Evolutionary conservation across 2,329 filamentous ascomycete species (phyloP).

Genomic region (Aspergillus arachidicola): DNA sequence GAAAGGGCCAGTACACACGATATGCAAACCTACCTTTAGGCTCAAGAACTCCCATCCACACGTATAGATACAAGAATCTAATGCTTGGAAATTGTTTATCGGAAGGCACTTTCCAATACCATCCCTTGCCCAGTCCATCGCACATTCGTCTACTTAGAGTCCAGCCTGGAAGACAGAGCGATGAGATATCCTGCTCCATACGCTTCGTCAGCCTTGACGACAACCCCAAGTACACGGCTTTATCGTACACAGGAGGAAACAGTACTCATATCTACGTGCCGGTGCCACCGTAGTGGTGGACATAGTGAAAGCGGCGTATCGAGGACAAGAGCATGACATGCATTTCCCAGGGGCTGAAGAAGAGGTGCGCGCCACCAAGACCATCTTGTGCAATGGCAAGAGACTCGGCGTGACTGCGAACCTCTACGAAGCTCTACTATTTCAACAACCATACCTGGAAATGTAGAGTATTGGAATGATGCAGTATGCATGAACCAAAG

Average conservation of each 20-base stretch:
- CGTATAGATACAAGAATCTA: background rate
- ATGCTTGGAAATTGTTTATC: background rate
- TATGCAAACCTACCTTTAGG: background rate
- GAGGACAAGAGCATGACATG: background rate
- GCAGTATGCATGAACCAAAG: background rate
- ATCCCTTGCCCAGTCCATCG: background rate
- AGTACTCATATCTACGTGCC: background rate
- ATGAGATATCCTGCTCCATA: background rate
- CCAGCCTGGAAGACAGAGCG: background rate
- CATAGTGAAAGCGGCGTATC: background rate
- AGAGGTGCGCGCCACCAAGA: background rate
- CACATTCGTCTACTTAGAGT: background rate
- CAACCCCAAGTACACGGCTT: background rate
- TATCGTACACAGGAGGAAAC: background rate
- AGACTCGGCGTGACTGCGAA: background rate
- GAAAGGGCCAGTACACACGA: background rate
- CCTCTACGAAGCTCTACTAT: background rate
- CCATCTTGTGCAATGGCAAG: background rate
- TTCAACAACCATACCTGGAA: background rate
- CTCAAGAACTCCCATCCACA: background rate
- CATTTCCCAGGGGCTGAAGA: background rate
- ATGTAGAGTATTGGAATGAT: background rate
- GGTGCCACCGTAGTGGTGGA: background rate
- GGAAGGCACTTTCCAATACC: background rate
- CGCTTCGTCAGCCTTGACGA: background rate